Base-by-base conservation (phyloP, 805 yeast genomes). In the Kazachstania africana region DNA sequence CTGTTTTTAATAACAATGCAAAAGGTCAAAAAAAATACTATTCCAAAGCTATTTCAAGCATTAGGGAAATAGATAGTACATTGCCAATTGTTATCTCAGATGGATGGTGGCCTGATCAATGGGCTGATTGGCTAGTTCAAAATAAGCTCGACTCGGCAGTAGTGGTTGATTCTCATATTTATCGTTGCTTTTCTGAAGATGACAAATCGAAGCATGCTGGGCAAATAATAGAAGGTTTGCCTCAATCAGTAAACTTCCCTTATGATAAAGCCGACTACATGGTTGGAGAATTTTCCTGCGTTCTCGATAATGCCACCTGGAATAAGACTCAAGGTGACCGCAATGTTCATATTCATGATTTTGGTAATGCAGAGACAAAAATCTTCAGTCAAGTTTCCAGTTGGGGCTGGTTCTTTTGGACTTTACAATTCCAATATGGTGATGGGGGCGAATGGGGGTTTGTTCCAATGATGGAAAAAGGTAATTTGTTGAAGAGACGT, bases 361-460 rank as follows among this genome's bases (percentile, higher is more conserved):
- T 62, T 48, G 95, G 94, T 8, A 60, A 60, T 13, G 53, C 51
- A n/a, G 76, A 83, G 51, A 40, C 55, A 4, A 46, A 56, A 3
- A 39, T 69, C 5, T 70, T 80, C 47, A 47, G 52, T 4, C 44
- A 67, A 24, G 57, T 78, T 22, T 77, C 88, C 1, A 53, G 64
- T 8, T 68, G 73, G 35, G 97, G 97, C 0, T 66, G 71, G 36
- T 87, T 68, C 55, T 88, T 91, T 57, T 88, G 97, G 97, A 81
- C 95, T 2, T 80, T 60, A 53, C 83, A 84, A 57, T 87, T 87
- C 49, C 72, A 78, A 50, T 65, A 74, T 35, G 96, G 96, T 2
- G 78, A 77, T 48, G 96, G 96, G 26, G 97, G 97, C 12, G 96
- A 84, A 58, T 88, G 97, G 97, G 96, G 91, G 30, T 78, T 83